Base-by-base conservation (phyloP, 2,329 filamentous ascomycete genomes). In the Epichloe glyceriae region DNA sequence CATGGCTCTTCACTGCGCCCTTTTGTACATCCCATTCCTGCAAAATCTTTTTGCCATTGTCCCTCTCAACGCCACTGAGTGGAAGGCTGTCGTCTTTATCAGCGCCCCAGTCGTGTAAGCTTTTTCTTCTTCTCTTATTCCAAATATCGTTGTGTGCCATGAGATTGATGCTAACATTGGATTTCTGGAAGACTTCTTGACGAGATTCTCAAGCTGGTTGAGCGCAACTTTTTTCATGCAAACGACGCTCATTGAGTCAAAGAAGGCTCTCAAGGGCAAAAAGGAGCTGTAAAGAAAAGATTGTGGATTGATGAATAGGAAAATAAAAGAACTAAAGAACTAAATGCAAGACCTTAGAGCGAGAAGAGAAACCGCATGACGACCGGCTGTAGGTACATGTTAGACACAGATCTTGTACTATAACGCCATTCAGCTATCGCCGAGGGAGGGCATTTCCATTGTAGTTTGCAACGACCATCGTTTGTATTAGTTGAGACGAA, bases 101-200 rank as follows among this genome's bases (percentile, higher is more conserved):
- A 96, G 90, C 68, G 83, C 83, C 17, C 93, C 93, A 42, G 94
- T 98, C 56, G 85, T 98, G 83, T 88, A 77, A 85, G 87, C 79
- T 6, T 41, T 34, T 20, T 19, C n/a, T 30, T 14, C 30, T 51
- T n/a, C 22, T 35, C 41, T n/a, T 38, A 26, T 46, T 37, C 39
- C 30, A 5, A 5, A 7, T 3, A 5, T 12, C 22, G 6, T 33
- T 30, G 15, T 19, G 4, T 12, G 10, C 26, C n/a, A 19, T 11
- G 20, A 45, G 34, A 48, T 22, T 46, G 30, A 38, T 30, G 50
- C 60, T 65, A 58, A 68, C 59, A 19, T 38, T 55, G 33, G 50
- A 35, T 46, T 17, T 15, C 4, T 57, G n/a, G 7, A 30, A 88
- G 85, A 62, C 57, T 89, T 50, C 85, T 95, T 58, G 89, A 96